phyloP scores from a whole-genome alignment of 1,139 yeast genomes.

The Wickerhamomyces sp. region DNA sequence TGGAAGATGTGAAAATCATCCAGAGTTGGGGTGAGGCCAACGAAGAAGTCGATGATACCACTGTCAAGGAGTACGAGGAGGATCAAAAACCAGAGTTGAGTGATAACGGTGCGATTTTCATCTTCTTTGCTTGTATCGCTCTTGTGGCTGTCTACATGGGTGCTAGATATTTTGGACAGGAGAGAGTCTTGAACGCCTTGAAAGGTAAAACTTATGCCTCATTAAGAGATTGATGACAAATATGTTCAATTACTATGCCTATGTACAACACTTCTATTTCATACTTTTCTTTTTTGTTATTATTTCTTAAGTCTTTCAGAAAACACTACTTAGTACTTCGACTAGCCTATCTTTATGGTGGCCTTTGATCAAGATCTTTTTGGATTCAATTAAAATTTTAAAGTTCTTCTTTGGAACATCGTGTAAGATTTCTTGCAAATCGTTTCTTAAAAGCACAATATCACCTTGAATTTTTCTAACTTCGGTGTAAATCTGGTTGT shows the following conservation, averaged over 20 bases:
- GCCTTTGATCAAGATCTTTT: constrained; percentile 50
- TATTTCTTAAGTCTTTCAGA: too few relatives aligned
- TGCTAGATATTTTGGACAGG: constrained; percentile 8
- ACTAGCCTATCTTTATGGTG: constrained; percentile 34
- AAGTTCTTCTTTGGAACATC: constrained; percentile 39
- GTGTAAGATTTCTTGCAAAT: constrained; percentile 45
- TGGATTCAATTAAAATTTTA: constrained; percentile 31
- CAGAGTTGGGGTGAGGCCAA: constrained; percentile 30
- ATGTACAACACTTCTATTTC: too few relatives aligned
- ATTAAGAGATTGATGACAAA: constrained; percentile 22
- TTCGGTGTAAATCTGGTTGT: constrained; percentile 50
- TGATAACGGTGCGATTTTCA: constrained; percentile 14
- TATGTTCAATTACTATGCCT: too few relatives aligned
- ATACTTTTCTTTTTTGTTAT: too few relatives aligned
- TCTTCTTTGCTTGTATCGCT: constrained; percentile 14
- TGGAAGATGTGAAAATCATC: constrained; percentile 43
- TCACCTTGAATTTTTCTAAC: constrained; percentile 63
- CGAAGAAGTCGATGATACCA: constrained; percentile 15
- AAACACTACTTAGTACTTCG: constrained; percentile 11
- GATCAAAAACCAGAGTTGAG: constrained; percentile 15
- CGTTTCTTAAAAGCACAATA: constrained; percentile 49
- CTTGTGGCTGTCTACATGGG: constrained; percentile 15
- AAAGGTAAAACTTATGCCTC: constrained; percentile 20
- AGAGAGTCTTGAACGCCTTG: too few relatives aligned
- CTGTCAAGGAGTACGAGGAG: constrained; percentile 20